Evolutionary conservation across 2,329 filamentous ascomycete species (phyloP).

Genomic region (Zasmidium citrigriseum): DNA sequence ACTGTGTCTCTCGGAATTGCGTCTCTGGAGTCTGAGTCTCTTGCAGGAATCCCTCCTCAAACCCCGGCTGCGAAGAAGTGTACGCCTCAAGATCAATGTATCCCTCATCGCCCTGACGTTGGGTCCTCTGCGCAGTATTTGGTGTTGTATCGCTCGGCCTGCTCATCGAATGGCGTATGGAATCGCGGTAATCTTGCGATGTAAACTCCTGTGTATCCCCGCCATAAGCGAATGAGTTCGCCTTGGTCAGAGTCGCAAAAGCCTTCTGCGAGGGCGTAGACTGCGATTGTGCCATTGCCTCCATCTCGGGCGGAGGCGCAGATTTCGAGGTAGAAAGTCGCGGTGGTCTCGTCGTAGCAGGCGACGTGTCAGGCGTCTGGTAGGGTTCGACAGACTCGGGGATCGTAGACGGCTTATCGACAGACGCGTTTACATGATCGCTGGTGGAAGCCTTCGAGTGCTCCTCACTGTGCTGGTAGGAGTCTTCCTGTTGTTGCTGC

Average conservation of each 20-base stretch:
- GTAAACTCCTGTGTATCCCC: slow-evolving; percentile 49
- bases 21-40: slow-evolving; percentile 11
- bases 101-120: slow-evolving; percentile 31
- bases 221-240: slow-evolving; percentile 5
- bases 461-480: not conserved
- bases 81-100: slow-evolving; percentile 32
- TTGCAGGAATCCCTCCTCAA: not conserved
- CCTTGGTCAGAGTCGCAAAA: slow-evolving; percentile 10
- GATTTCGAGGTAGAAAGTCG: slow-evolving; percentile 23
- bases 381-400: slow-evolving; percentile 22
- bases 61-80: not conserved
- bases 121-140: slow-evolving; percentile 14
- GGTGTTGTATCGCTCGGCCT: not conserved
- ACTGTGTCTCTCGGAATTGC: slow-evolving; percentile 27
- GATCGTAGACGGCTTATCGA: slow-evolving; percentile 9
- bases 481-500: slow-evolving; percentile 4
- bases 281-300: slow-evolving; percentile 24
- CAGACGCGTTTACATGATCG: too few relatives aligned
- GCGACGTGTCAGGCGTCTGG: slow-evolving; percentile 13
- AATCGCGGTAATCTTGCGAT: slow-evolving; percentile 38
- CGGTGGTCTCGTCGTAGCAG: slow-evolving; percentile 11
- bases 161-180: not conserved
- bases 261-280: slow-evolving; percentile 19
- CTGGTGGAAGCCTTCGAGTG: too few relatives aligned
- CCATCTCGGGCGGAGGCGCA: slow-evolving; percentile 23